A percentile compares a stretch with the other conserved stretches of the same genome.
These are phyloP conservation scores for Phytophthora syringae DNA, from an alignment of 352 stramenopile species.

Conservation along the genomic window DNA sequence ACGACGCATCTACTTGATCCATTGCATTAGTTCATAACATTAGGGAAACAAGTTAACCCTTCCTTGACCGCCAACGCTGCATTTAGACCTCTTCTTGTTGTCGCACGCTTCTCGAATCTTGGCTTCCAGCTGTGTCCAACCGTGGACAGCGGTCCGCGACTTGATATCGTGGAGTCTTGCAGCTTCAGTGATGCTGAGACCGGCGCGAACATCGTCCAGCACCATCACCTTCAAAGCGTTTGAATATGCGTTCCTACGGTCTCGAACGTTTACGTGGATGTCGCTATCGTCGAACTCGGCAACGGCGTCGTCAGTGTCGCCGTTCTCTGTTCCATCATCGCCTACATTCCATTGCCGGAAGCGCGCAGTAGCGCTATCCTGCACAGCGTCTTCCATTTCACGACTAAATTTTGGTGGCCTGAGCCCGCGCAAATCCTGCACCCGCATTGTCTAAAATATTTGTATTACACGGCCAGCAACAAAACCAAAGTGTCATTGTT, in stretches of 20 bases:
- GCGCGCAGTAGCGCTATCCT: not conserved
- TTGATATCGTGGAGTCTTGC: not conserved
- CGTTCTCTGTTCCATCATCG: not conserved
- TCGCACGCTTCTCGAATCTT: conserved; percentile 1
- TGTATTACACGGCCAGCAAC: not conserved
- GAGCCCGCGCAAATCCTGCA: not conserved
- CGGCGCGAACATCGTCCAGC: not conserved
- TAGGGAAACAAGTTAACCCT: not conserved
- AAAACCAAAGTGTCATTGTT: conserved; percentile 8
- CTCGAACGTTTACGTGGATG: conserved; percentile 1
- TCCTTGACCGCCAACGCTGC: conserved; percentile 2
- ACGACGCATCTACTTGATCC: conserved; percentile 1
- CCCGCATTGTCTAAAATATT: conserved; percentile 1
- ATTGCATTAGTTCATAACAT: not conserved
- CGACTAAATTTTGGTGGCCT: conserved; percentile 3
- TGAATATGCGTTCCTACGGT: not conserved
- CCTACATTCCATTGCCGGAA: not conserved
- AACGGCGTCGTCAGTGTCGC: not conserved
- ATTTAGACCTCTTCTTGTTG: conserved; percentile 1
- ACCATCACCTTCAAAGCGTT: conserved; percentile 1
- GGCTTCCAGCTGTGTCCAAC: not conserved
- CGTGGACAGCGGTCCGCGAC: not conserved
- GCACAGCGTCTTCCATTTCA: conserved; percentile 2
- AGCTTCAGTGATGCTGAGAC: not conserved
- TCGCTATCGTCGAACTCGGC: not conserved